phyloP scores from a whole-genome alignment of 2,329 filamentous ascomycete genomes.

The Talaromyces piceae region DNA sequence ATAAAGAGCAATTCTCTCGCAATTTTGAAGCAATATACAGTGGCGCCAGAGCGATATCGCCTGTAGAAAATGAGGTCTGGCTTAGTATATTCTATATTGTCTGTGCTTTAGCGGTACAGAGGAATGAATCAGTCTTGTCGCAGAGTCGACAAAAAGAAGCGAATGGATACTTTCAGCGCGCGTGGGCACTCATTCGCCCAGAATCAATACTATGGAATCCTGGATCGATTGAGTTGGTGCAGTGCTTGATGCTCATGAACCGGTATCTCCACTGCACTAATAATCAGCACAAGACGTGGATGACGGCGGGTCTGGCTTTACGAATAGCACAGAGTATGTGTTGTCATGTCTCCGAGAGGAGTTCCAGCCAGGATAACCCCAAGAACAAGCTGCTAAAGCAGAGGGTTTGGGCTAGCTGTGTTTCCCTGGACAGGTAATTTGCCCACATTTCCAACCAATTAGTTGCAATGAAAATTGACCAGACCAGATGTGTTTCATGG shows the following conservation, averaged over 20 bases:
- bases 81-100: constrained; percentile 14
- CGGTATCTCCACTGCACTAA: constrained; percentile 17
- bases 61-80: not conserved
- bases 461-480: not conserved
- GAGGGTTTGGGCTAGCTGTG: constrained; percentile 15
- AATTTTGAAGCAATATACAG: constrained; percentile 10
- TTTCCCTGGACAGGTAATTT: constrained; percentile 14
- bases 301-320: constrained; percentile 15
- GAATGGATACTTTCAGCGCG: constrained; percentile 14
- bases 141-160: constrained; percentile 11
- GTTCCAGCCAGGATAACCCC: not conserved
- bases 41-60: not conserved
- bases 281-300: constrained; percentile 17
- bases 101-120: constrained; percentile 15
- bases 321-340: constrained; percentile 16
- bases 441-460: not conserved
- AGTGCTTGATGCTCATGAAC: constrained; percentile 17
- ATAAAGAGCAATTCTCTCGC: constrained; percentile 9
- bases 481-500: constrained; percentile 16
- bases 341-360: constrained; percentile 5
- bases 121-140: constrained; percentile 11
- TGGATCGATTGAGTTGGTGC: constrained; percentile 13
- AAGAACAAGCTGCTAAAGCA: constrained; percentile 8
- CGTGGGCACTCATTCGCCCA: constrained; percentile 12
- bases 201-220: constrained; percentile 15